Evolutionary conservation across 2,329 filamentous ascomycete species (phyloP), one percentile per base, ranked within the genome.

Genomic region (Cordyceps farinosa): DNA sequence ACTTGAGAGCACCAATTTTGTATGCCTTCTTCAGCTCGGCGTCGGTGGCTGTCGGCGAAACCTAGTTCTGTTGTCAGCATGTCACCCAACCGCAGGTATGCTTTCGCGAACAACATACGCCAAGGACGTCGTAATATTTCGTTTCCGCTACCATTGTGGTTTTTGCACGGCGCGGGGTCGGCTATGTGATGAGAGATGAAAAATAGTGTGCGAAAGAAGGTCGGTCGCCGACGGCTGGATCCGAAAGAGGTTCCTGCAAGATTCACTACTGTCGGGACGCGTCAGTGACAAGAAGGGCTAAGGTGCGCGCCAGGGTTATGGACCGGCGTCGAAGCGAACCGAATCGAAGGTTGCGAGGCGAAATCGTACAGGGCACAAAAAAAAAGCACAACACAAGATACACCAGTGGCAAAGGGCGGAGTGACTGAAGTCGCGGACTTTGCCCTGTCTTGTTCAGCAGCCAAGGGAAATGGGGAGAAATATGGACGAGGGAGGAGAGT

Each of bases 1-100:
- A 90, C 79, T 94, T 95, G 66, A 95, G 79, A 40, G 91, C 91
- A 70, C 87, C 87, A 69, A 89, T 87, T 78, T 91, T 92, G 84
- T 95, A 96, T 70, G 88, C 92, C 73, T 93, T 92, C 82, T 95
- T 97, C 68, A 99, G 81, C 78, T 97, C 90, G 69, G 88, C 82
- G 71, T 98, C 94, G 64, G 89, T 89, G 68, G 90, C 91, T 71
- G 85, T 87, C 68, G 91, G 89, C 70, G 90, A 68, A 69, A 96
- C 90, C 91, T 96, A 69, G 48, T 22, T 50, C 13, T 42, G 7
- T 3, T 36, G 44, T 61, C 45, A 57, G 42, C 34, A 63, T 32
- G 2, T 10, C 8, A 5, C 17, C 17, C 7, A 22, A 36, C 29
- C 36, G 30, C 27, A 15, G 22, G 13, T 22, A 13, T 2, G 10